Evolutionary conservation across 805 yeast genomes (phyloP), one percentile per base, ranked within the genome.

Genomic region (Starmerella ratchasimensis): DNA sequence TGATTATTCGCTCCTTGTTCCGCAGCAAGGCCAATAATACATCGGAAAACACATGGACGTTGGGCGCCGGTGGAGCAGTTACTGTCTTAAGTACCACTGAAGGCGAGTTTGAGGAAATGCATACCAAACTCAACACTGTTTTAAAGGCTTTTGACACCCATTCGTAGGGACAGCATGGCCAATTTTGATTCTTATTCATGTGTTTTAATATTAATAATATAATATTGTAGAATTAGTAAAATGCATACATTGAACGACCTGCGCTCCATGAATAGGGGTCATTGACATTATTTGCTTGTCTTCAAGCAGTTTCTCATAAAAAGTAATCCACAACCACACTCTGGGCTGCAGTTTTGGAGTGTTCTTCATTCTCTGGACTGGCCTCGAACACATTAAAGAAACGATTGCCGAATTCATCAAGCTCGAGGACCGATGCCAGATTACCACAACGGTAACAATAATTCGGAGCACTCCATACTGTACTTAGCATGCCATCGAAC

Each of bases 401-500:
- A 44, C 72, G 68, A 37, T 72, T 75, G 32, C 80, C 77, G 19
- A 75, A 72, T 34, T 70, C 72, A 48, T 69, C 71, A 4, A 90
- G 74, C 57, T 90, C 98, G 45, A 90, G 65, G n/a, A 90, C 86
- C n/a, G 94, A 80, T 4, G 98, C 98, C 55, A 83, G 74, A 55
- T 90, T 90, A 0, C 98, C 98, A 58, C 99, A 90, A 44, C 98
- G 59, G 53, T 90, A 90, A 55, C 98, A 90, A 55, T 90, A 90
- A 55, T 90, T 90, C 0, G 99, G 99, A 0, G 98, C 98, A 1
- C 90, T 77, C 99, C 99, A 90, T 6, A 90, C 97, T 0, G 99
- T 90, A 26, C 93, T 76, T 32, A 93, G 81, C 45, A 80, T 69
- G 3, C 94, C 96, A 39, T 74, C 74, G 71, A 94, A 90, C 53